Evolutionary conservation across 345 rosid species (phyloP), one percentile per base, ranked within the genome.

Genomic region (Sisymbrium irio): DNA sequence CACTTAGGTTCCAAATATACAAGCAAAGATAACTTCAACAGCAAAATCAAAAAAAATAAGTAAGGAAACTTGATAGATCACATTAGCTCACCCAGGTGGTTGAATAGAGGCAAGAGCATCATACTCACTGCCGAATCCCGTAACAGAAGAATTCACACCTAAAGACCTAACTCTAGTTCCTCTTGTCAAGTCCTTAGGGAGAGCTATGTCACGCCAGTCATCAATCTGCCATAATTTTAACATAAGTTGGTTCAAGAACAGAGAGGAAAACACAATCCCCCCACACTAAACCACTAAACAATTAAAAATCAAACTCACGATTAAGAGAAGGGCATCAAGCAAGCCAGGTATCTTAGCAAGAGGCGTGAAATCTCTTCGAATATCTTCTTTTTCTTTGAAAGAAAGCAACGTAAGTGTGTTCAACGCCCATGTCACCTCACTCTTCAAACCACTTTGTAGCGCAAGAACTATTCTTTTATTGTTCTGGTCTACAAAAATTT

Each of bases 401-500:
- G 98, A 95, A 3, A 95, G 93, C 83, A 95, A 49, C 1, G 98
- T 95, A 47, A 95, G 94, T 39, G 99, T 84, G 59, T 95, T 90
- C 76, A 95, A 72, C 3, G 99, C 98, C 99, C 98, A 95, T 45
- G 83, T 92, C 63, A 95, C 73, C 79, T 95, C 99, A 75, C 98
- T 92, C 88, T 92, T 95, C 41, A 95, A 79, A 20, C 99, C 98
- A 78, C 99, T 90, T 75, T 95, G 99, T 30, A 95, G 88, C 4
- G 99, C 99, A 67, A 95, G 84, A 37, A 95, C 99, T 69, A 95
- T 88, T 78, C 99, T 84, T 81, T 80, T 86, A 40, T 87, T 86
- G 78, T 90, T 92, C 81, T 92, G 99, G 72, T 95, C 99, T 78
- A 68, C 57, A 53, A 32, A 51, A 36, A 53, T 63, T 19, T n/a